These are phyloP conservation scores for Echria macrotheca DNA, from an alignment of 495 filamentous ascomycete species.

Conservation along the genomic window DNA sequence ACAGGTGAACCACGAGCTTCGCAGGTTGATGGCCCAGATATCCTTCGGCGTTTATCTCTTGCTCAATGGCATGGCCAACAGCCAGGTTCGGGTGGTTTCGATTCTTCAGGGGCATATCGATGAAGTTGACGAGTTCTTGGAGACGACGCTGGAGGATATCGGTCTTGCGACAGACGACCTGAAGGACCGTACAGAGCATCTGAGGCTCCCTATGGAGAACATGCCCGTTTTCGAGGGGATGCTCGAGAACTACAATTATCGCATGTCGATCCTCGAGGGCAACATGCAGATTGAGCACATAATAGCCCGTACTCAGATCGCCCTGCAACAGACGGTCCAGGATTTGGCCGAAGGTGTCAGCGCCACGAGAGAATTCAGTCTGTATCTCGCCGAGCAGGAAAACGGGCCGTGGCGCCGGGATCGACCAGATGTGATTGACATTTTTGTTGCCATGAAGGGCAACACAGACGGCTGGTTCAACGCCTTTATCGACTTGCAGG, in stretches of 20 bases:
- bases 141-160: conserved; percentile 80
- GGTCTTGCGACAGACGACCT: conserved; percentile 73
- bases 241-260: conserved; percentile 77
- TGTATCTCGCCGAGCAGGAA: conserved; percentile 63
- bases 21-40: conserved; percentile 88
- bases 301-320: conserved; percentile 64
- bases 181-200: conserved; percentile 63
- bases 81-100: conserved; percentile 75
- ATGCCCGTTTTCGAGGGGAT: conserved; percentile 81
- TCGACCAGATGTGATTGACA: conserved; percentile 50
- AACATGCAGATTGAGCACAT: conserved; percentile 92
- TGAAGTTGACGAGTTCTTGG: conserved; percentile 86
- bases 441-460: conserved; percentile 75
- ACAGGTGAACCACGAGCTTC: conserved; percentile 71
- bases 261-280: conserved; percentile 71
- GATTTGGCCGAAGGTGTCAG: conserved; percentile 75
- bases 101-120: conserved; percentile 91
- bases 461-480: conserved; percentile 84
- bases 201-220: conserved; percentile 81
- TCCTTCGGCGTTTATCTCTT: conserved; percentile 89
- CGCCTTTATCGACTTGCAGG: conserved; percentile 64
- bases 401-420: conserved; percentile 51
- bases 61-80: conserved; percentile 79
- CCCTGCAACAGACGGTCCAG: conserved; percentile 67
- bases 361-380: conserved; percentile 68